Base-by-base conservation (phyloP, 2,329 filamentous ascomycete species). In the Talaromyces islandicus region DNA sequence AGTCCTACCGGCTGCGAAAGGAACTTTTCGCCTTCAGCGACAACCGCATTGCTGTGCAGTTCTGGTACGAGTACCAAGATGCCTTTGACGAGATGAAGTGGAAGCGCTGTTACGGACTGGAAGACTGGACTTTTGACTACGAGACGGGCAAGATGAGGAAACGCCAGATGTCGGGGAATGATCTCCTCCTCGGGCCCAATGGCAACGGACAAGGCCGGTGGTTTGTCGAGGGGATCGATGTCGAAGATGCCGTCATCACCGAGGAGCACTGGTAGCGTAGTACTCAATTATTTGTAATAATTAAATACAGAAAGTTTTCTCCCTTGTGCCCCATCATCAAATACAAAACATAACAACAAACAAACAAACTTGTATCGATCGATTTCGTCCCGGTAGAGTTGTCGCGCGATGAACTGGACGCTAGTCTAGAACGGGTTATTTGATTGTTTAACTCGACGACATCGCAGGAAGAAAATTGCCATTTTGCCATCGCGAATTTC, bases 1-100 rank as follows among this genome's bases (percentile, higher is more conserved):
- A 83, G 50, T 85, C 81, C 17, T 95, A 95, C 68, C 81, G 83
- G 0, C 80, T 96, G 58, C 83, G 91, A 58, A 95, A 96, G 73
- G 91, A 96, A 71, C 78, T 96, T 1, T 96, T 95, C 73, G 81
- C 89, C 1, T 94, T 91, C 68, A 81, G 77, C 0, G 86, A 87
- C 41, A 80, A 93, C 73, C 88, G 85, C 74, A 93, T 92, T 64
- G 91, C 91, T 0, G 91, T 95, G 24, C 90, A 96, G 70, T 95
- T 94, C 72, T 95, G 91, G 91, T 95, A 93, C 68, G 88, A 95
- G 73, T 92, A 86, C 75, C 83, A 86, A 64, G 89, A 93, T 68
- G 75, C 76, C 7, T 67, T 80, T 1, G 87, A 88, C 41, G 86
- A 68, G 11, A 72, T 78, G 75, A 73, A 90, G 71, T 96, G 91